Conservation (phyloP, 129 eudicot species). For the Sambucus nigra region DNA sequence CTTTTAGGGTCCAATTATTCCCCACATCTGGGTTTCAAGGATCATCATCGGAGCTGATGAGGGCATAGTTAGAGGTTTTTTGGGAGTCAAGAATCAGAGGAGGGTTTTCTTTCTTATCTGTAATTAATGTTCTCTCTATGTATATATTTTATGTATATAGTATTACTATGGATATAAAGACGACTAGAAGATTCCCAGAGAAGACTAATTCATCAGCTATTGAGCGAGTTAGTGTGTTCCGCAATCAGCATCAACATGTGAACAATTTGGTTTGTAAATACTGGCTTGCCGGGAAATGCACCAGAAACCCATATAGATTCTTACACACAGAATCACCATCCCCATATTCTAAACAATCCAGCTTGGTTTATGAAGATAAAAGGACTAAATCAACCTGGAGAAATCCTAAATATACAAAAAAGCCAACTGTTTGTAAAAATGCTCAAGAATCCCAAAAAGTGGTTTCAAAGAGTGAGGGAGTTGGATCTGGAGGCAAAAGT, state of each 20-base stretch:
- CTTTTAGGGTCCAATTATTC: no score
- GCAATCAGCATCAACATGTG: neutral
- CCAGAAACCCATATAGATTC: conserved; percentile 24
- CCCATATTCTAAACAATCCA: neutral
- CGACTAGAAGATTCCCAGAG: neutral
- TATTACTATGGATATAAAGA: conserved; percentile 3
- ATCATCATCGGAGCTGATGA: no score
- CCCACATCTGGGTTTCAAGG: no score
- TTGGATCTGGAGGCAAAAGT: neutral
- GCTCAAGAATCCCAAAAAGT: conserved; percentile 9
- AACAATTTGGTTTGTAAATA: conserved; percentile 17
- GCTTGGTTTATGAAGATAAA: neutral
- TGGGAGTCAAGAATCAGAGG: no score
- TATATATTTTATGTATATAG: conserved; percentile 3
- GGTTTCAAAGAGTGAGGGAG: neutral
- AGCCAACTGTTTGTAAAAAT: neutral
- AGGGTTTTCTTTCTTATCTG: no score
- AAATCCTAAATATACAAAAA: conserved; percentile 6
- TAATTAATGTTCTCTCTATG: neutral
- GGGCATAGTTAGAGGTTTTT: no score
- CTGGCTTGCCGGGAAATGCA: conserved; percentile 36
- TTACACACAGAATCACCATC: conserved; percentile 10
- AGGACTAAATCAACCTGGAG: conserved; percentile 9
- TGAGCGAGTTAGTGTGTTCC: neutral
- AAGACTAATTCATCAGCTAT: neutral